Percentiles rank a stretch among this genome's conserved stretches.
phyloP scores from a whole-genome alignment of 108 stramenopile species.

The Conticribra weissflogii region DNA sequence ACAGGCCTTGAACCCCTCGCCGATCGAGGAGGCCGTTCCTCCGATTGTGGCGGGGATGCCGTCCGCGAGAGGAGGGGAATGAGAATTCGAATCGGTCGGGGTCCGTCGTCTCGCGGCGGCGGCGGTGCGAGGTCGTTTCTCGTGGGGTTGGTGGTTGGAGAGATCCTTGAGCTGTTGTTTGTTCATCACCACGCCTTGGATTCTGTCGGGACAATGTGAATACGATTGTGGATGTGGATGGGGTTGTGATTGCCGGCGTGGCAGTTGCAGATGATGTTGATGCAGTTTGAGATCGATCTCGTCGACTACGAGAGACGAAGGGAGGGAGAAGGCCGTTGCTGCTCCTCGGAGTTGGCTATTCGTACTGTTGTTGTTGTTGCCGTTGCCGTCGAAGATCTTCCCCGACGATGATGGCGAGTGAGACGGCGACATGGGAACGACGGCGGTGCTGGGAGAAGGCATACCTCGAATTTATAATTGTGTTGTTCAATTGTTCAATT shows the following conservation, averaged over 20 bases:
- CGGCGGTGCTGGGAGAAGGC: too few relatives aligned
- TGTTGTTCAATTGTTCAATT: too few relatives aligned
- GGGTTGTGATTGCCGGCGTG: background rate
- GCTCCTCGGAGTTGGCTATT: background rate
- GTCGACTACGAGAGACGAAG: background rate
- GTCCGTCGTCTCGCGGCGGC: too few relatives aligned
- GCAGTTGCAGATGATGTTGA: background rate
- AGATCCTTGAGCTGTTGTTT: conserved; percentile 10
- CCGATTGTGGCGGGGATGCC: background rate
- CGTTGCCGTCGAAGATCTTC: background rate
- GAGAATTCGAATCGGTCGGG: background rate
- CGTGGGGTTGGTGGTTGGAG: too few relatives aligned
- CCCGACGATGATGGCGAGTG: too few relatives aligned
- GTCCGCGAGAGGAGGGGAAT: background rate
- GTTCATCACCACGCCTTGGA: conserved; percentile 12
- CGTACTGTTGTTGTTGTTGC: background rate
- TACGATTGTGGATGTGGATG: background rate
- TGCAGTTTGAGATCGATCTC: conserved; percentile 13
- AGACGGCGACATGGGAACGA: too few relatives aligned
- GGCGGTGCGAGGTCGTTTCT: too few relatives aligned
- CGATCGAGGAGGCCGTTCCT: background rate
- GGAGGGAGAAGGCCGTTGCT: background rate
- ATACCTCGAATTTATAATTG: too few relatives aligned
- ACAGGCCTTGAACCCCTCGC: conserved; percentile 2
- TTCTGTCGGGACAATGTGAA: background rate